Evolutionary conservation across 2,329 filamentous ascomycete genomes (phyloP), one percentile per base, ranked within the genome.

Genomic region (Aciculosporium take): DNA sequence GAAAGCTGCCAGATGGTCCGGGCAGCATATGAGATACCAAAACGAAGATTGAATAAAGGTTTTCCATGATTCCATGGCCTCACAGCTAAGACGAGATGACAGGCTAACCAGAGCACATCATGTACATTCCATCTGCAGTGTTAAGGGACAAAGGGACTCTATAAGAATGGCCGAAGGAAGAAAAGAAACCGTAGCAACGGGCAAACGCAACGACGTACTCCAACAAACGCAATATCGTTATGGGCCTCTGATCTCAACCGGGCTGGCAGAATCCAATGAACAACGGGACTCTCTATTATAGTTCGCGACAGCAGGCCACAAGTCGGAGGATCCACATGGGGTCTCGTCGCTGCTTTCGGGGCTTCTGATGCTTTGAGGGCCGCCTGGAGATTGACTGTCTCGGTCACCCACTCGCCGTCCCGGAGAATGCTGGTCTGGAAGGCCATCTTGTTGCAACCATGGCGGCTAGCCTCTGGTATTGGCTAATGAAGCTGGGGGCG

Each of bases 181-280:
- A 15, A 15, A 32, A 17, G 23, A 37, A 37, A 37, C 27, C 12
- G 23, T 23, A 4, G 15, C 15, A 33, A 18, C n/a, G 9, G 39
- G 30, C 12, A 25, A 13, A 31, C 5, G 13, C 8, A 13, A 9
- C 17, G 18, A 70, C 76, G 62, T 68, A 82, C 79, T 41, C 87
- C 84, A 43, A 98, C 72, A 51, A 94, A 86, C 29, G 88, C 80
- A 48, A 95, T 76, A 63, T 96, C 88, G 50, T 91, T 87, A 45
- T 78, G 68, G 33, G 69, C 61, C 39, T 69, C 67, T 42, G 79
- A 79, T 44, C 88, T 74, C 45, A 96, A 67, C 45, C 80, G 76
- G n/a, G 80, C 84, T 10, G 87, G 84, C 12, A 94, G 65, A 33
- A 95, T 81, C 66, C 74, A 82, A 54, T 81, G 80, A 42, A 81